Evolutionary conservation across 148 eudicot species (phyloP), one percentile per base, ranked within the genome.

Genomic region (Nyssa sinensis): DNA sequence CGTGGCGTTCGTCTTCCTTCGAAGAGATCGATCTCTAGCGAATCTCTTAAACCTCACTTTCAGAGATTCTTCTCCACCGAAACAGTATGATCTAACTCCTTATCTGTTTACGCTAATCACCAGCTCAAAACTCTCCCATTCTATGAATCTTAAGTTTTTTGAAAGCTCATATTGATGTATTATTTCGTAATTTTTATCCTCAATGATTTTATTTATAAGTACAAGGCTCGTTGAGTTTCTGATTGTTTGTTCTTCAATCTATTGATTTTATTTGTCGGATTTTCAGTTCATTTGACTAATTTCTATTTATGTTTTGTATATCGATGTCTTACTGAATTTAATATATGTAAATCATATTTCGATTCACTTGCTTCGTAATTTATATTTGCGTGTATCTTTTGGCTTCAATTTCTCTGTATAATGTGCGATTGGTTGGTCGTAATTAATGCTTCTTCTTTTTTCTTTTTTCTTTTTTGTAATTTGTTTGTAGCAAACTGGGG

Each of bases 41-140:
- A 72, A 47, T 79, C 81, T 24, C 21, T 61, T 47, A 62, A 51
- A 57, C 67, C 77, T 34, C 61, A 44, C 58, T 68, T 77, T 62
- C 75, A 77, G 73, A 83, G 98, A 81, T 84, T 85, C 69, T 89
- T 89, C 82, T 91, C 97, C 31, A 67, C 96, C 31, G 77, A 85
- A 71, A 79, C 94, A 3, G 97, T 91, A 86, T 25, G 77, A 13
- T 75, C 60, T 13, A 58, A 44, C 37, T 62, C 70, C 55, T 23
- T 25, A 17, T 72, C 23, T 3, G 14, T 1, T 51, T 37, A 3
- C 44, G 9, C 44, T 37, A 4, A 37, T 37, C 44, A 8, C n/a
- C 23, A 33, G 57, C 67, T 27, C 25, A 11, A 39, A 25, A 32
- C 30, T 55, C 39, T 61, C 4, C n/a, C 19, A 27, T 8, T 16